Conservation (phyloP, 83 land plant species). For the Diphasiastrum complanatum region DNA sequence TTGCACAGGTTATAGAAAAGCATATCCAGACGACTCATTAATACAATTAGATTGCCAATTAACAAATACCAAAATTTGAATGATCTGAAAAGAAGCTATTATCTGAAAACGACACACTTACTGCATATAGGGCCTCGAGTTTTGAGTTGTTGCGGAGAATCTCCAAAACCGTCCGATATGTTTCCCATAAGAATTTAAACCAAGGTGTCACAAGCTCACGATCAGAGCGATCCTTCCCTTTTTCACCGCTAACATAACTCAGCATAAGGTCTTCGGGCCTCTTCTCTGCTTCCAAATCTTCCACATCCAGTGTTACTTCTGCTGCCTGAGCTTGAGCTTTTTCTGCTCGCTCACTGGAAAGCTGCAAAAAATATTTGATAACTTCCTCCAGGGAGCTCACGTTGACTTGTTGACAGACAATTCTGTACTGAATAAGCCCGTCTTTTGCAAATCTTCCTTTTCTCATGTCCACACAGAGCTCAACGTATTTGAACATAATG, state of each 20-base stretch:
- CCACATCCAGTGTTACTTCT: slow-evolving; percentile 84
- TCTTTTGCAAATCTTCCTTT: slow-evolving; percentile 86
- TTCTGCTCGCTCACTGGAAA: slow-evolving; percentile 79
- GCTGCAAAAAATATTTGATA: slow-evolving; percentile 78
- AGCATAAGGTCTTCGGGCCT: slow-evolving; percentile 88
- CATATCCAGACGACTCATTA: no score
- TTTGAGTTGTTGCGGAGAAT: slow-evolving; percentile 85
- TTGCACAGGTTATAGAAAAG: no score
- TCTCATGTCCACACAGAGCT: slow-evolving; percentile 86
- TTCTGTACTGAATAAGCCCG: slow-evolving; percentile 85
- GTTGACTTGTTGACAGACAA: slow-evolving; percentile 88
- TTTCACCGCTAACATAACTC: slow-evolving; percentile 91
- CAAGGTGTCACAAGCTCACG: slow-evolving; percentile 88
- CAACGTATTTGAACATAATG: slow-evolving; percentile 89
- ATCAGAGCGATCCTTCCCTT: slow-evolving; percentile 81
- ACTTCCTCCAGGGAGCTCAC: slow-evolving; percentile 86
- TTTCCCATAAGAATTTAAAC: slow-evolving; percentile 95
- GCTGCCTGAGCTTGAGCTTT: slow-evolving; percentile 74
- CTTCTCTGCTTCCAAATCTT: slow-evolving; percentile 82
- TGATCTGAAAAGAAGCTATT: no score
- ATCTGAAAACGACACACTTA: no score
- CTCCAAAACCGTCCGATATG: slow-evolving; percentile 81
- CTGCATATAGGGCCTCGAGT: slow-evolving; percentile 79
- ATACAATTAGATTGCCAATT: no score
- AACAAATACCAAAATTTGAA: no score